phyloP scores from a whole-genome alignment of 225 moss, liverwort and hornwort species.

The Physcomitrellopsis africana region DNA sequence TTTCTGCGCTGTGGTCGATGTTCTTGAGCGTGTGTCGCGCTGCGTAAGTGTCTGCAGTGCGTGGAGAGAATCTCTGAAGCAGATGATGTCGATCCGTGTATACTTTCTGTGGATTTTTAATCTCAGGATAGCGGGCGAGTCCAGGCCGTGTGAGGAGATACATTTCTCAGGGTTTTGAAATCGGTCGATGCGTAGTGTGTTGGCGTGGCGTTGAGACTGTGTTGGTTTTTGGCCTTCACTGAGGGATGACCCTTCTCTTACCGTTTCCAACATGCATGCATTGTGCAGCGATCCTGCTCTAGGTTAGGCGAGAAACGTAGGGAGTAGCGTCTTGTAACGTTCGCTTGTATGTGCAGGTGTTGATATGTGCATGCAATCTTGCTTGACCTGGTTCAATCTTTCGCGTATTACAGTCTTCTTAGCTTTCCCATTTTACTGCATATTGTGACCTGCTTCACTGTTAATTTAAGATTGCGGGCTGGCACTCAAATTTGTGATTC shows the following conservation, averaged over 20 bases:
- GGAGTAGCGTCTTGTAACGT: constrained; percentile 1
- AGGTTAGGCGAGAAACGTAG: neutral
- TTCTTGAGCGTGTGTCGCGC: neutral
- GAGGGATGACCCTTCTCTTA: no score
- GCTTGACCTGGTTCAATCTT: neutral
- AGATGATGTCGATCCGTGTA: constrained; percentile 7
- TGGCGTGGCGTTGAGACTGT: no score
- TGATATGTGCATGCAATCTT: neutral
- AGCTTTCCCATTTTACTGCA: neutral
- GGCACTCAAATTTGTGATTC: neutral
- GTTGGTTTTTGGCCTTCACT: no score
- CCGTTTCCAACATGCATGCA: neutral
- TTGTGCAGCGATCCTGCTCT: neutral
- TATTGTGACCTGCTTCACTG: neutral
- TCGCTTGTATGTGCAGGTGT: constrained; percentile 9
- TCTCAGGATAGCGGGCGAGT: neutral
- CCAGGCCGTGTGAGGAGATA: neutral
- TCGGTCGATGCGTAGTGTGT: no score
- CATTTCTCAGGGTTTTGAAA: neutral
- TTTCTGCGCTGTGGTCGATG: neutral
- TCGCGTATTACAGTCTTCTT: neutral
- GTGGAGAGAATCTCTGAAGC: neutral
- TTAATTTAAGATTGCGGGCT: constrained; percentile 4
- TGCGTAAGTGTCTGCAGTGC: neutral
- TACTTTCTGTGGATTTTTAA: neutral